Evolutionary conservation across 495 filamentous ascomycete species (phyloP), one percentile per base, ranked within the genome.

Genomic region (Penicillium subrubescens): DNA sequence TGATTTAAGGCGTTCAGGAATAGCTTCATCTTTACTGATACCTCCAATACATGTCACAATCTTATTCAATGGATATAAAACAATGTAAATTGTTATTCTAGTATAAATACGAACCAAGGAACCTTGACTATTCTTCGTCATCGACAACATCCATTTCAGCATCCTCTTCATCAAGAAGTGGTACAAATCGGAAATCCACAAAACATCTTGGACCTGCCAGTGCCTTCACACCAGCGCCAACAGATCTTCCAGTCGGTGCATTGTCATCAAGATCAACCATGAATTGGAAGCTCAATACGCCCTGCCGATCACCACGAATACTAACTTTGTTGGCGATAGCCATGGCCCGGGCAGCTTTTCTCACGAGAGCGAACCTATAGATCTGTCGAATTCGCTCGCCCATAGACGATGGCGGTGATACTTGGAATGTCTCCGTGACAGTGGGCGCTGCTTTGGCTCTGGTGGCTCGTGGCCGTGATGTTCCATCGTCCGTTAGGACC

Each of bases 261-360:
- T 59, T 46, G 29, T 75, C 78, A 59, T 86, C 85, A 15, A 90
- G 77, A 73, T 97, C 92, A 37, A 99, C 89, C 93, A 99, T 96
- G 68, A 99, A 97, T 75, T 99, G 95, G 71, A 98, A 79, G 75
- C 92, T 97, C 64, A 99, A 75, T 17, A 98, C 94, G 0, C 95
- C 95, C 74, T 93, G 89, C 12, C 84, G 81, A 79, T 99, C 95
- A 7, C 91, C 88, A 7, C 95, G 82, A 62, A 99, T 86, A 72
- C 93, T 97, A 27, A 97, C 94, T 75, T 97, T 99, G 60, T 84
- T 92, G 25, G 95, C 93, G 50, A 92, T 86, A 34, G 87, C 87
- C 96, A 99, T 97, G 4, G 95, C 95, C 41, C 92, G 87, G 37
- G 83, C 83, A 2, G 94, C 93, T 48, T 90, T 87, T 70, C 90